Conservation (phyloP, 768 basidiomycete species). For the Psilocybe subaeruginosa region DNA sequence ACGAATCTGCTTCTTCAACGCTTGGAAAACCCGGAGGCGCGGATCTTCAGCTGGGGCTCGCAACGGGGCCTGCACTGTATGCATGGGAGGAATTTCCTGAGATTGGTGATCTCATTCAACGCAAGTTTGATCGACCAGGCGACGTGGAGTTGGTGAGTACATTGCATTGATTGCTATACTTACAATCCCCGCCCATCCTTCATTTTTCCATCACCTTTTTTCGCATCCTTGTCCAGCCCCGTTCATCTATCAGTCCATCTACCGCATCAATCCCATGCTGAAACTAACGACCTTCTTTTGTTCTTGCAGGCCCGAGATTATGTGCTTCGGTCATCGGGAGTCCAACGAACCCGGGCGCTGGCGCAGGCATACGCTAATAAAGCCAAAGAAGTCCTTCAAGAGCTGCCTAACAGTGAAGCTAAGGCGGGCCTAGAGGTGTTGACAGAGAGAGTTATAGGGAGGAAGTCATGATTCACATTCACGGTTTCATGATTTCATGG, state of each 20-base stretch:
- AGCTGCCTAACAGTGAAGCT: constrained; percentile 85
- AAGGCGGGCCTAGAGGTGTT: constrained; percentile 74
- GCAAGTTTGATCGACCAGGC: constrained; percentile 80
- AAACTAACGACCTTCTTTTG: not conserved
- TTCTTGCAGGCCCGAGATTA: constrained; percentile 68
- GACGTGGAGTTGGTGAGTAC: constrained; percentile 79
- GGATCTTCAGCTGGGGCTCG: constrained; percentile 80
- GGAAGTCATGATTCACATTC: constrained; percentile 34
- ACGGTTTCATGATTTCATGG: no score
- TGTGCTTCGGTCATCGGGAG: constrained; percentile 77
- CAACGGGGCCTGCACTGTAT: constrained; percentile 93
- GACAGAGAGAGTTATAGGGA: constrained; percentile 72
- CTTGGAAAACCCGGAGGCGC: constrained; percentile 94
- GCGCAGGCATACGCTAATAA: constrained; percentile 79
- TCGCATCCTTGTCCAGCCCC: not conserved
- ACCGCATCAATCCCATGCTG: not conserved
- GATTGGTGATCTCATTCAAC: constrained; percentile 82
- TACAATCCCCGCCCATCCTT: not conserved
- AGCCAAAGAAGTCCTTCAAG: constrained; percentile 71
- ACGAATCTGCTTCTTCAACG: constrained; percentile 71
- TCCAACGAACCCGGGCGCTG: constrained; percentile 78
- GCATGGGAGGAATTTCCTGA: constrained; percentile 95
- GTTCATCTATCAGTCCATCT: not conserved
- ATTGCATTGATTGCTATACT: not conserved
- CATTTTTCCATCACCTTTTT: not conserved